Percentiles rank a stretch among this genome's conserved stretches.
Evolutionary conservation across 345 rosid genomes (phyloP).

Genomic region (Pistacia integerrima): DNA sequence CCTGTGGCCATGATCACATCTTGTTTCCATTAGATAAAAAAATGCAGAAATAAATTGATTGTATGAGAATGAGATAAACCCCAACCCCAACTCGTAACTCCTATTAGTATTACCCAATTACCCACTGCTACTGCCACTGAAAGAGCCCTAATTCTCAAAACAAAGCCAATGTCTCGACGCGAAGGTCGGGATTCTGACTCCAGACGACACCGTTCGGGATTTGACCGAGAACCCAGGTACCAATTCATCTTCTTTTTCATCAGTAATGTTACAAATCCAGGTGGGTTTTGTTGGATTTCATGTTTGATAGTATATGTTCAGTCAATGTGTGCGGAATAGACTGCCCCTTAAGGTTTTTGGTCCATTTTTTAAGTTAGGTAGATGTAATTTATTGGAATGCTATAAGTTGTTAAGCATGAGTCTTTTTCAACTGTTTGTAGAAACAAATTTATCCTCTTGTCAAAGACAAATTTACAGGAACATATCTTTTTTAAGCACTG

Average conservation of each 20-base stretch:
- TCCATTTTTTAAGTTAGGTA: background rate
- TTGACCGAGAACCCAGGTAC: constrained; percentile 65
- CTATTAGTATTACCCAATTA: too few species aligned
- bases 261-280: background rate
- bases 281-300: background rate
- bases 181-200: constrained; percentile 56
- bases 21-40: background rate
- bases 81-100: background rate
- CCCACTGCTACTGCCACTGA: background rate
- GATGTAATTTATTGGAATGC: background rate
- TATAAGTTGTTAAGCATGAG: background rate
- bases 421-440: background rate
- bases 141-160: background rate
- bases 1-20: background rate
- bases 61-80: background rate
- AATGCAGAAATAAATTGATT: too few species aligned
- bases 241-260: background rate
- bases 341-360: background rate
- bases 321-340: background rate
- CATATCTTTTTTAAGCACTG: background rate
- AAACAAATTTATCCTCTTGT: background rate
- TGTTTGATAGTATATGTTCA: background rate
- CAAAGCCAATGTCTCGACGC: constrained; percentile 53
- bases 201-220: constrained; percentile 49
- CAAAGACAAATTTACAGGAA: background rate